These are phyloP conservation scores for Penicillium sp. DNA, from an alignment of 2,329 filamentous ascomycete species.

Conservation along the genomic window DNA sequence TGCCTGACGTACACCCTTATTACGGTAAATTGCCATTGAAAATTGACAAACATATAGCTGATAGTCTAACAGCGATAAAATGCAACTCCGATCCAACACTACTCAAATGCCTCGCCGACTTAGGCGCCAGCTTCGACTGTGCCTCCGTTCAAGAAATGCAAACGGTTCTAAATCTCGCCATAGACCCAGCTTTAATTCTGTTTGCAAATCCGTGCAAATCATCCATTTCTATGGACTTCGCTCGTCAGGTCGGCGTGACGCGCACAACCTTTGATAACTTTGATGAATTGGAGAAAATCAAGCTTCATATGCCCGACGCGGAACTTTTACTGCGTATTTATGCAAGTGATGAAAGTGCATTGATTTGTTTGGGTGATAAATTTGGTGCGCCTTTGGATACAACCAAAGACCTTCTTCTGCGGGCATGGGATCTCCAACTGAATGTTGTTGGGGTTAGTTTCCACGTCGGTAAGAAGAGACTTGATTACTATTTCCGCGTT, in stretches of 20 bases:
- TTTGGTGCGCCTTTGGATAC: slow-evolving; percentile 25
- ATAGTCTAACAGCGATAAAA: slow-evolving; percentile 25
- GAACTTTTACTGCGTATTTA: slow-evolving; percentile 25
- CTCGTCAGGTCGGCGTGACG: slow-evolving; percentile 15
- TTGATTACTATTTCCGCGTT: slow-evolving; percentile 4
- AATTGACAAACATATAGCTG: not conserved
- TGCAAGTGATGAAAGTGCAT: slow-evolving; percentile 15
- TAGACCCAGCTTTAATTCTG: slow-evolving; percentile 26
- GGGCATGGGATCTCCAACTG: slow-evolving; percentile 23
- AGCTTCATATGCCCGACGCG: slow-evolving; percentile 16
- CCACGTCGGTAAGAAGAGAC: slow-evolving; percentile 24
- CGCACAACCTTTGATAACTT: slow-evolving; percentile 30
- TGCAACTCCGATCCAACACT: slow-evolving; percentile 28
- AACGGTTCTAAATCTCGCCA: slow-evolving; percentile 19
- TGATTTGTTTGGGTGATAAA: slow-evolving; percentile 17
- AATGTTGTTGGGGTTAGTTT: slow-evolving; percentile 30
- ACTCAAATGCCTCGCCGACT: slow-evolving; percentile 20
- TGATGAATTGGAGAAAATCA: slow-evolving; percentile 29
- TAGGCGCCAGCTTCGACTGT: slow-evolving; percentile 29
- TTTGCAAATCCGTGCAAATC: slow-evolving; percentile 31
- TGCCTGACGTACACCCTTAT: slow-evolving; percentile 21
- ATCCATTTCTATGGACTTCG: slow-evolving; percentile 18
- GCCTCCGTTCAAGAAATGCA: slow-evolving; percentile 27
- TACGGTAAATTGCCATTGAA: slow-evolving; percentile 16
- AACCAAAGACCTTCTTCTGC: slow-evolving; percentile 13